These are phyloP conservation scores for Ascochyta lentis DNA, from an alignment of 2,329 filamentous ascomycete species.

Conservation along the genomic window DNA sequence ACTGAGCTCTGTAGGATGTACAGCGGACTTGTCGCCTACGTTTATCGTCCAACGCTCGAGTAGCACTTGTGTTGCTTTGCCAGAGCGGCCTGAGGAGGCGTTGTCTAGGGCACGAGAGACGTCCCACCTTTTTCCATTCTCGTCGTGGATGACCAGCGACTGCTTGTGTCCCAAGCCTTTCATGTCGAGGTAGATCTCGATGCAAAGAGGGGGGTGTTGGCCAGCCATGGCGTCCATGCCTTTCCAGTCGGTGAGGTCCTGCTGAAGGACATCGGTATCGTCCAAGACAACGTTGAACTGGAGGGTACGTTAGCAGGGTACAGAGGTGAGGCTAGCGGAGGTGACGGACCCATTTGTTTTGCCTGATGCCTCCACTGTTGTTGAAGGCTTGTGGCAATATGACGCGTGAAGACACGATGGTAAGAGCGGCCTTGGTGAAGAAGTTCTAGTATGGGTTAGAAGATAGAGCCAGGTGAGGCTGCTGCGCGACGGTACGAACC, in stretches of 20 bases:
- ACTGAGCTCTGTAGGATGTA: constrained; percentile 63
- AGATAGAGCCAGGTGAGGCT: not conserved
- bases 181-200: constrained; percentile 88
- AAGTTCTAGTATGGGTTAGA: constrained; percentile 71
- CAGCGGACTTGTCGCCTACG: constrained; percentile 66
- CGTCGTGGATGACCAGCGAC: constrained; percentile 85
- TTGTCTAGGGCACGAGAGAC: constrained; percentile 81
- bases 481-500: constrained; percentile 58
- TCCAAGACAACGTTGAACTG: constrained; percentile 96
- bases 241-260: constrained; percentile 84
- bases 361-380: constrained; percentile 67
- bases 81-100: constrained; percentile 55
- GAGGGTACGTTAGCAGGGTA: constrained; percentile 16
- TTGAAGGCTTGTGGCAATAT: constrained; percentile 66
- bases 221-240: constrained; percentile 77
- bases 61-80: constrained; percentile 71
- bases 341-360: constrained; percentile 83
- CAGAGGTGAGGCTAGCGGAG: not conserved
- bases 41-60: constrained; percentile 92
- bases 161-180: constrained; percentile 82
- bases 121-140: constrained; percentile 90
- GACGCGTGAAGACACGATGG: constrained; percentile 82
- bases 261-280: constrained; percentile 85
- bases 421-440: constrained; percentile 83
- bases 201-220: constrained; percentile 80